Conservation (phyloP, 2,329 filamentous ascomycete genomes). For the Periconia digitata region DNA sequence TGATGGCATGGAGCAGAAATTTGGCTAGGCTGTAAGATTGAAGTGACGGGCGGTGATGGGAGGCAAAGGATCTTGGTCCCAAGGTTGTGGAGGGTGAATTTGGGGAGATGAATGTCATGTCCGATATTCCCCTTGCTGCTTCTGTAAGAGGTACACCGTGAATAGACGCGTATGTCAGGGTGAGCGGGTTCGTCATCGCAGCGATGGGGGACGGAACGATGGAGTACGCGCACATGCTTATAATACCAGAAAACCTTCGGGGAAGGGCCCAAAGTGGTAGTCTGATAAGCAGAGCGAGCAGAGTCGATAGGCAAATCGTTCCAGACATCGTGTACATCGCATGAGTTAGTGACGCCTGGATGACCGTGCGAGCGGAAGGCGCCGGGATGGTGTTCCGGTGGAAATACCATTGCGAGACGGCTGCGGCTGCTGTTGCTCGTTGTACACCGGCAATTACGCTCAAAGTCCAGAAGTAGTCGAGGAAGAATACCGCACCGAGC, state of each 20-base stretch:
- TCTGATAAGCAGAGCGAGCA: constrained; percentile 77
- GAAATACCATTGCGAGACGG: constrained; percentile 99
- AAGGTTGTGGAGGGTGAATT: constrained; percentile 72
- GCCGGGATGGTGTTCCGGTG: constrained; percentile 81
- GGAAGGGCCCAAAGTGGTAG: constrained; percentile 85
- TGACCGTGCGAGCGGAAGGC: constrained; percentile 77
- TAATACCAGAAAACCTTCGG: constrained; percentile 67
- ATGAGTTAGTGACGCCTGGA: constrained; percentile 79
- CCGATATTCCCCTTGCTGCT: constrained; percentile 76
- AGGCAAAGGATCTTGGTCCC: constrained; percentile 44
- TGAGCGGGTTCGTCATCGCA: constrained; percentile 85
- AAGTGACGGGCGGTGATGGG: constrained; percentile 55
- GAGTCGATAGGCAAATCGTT: constrained; percentile 84
- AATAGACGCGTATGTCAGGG: constrained; percentile 89
- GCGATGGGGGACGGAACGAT: constrained; percentile 84
- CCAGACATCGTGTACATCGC: constrained; percentile 86
- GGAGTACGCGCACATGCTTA: constrained; percentile 73
- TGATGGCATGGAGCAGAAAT: constrained; percentile 84
- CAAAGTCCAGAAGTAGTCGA: constrained; percentile 95
- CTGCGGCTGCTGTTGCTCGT: constrained; percentile 87
- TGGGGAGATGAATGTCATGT: constrained; percentile 78
- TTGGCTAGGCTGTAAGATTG: constrained; percentile 89
- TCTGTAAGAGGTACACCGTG: constrained; percentile 81
- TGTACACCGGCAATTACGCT: constrained; percentile 86
- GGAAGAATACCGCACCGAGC: constrained; percentile 86